Percentiles rank a stretch among this genome's conserved stretches.
These are phyloP conservation scores for Diaporthe eres DNA, from an alignment of 2,329 filamentous ascomycete species.

Conservation along the genomic window DNA sequence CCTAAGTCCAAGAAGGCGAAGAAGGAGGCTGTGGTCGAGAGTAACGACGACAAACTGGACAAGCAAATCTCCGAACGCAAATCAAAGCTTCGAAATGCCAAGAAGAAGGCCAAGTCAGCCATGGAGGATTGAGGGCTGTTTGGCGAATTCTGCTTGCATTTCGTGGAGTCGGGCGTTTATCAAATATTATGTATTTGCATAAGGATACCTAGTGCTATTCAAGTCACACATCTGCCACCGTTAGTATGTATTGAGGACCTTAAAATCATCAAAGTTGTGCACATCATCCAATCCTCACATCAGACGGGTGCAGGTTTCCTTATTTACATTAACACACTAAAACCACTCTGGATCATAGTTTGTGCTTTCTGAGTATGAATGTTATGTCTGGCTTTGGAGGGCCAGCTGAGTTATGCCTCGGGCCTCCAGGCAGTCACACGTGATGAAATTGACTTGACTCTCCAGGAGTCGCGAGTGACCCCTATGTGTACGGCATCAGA, in stretches of 20 bases:
- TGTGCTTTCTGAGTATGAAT: neutral
- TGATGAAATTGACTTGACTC: neutral
- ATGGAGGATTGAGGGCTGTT: slow-evolving; percentile 56
- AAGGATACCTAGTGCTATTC: slow-evolving; percentile 5
- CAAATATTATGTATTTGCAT: slow-evolving; percentile 15
- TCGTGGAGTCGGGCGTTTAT: slow-evolving; percentile 37
- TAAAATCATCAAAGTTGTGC: neutral
- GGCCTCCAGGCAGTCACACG: too few species aligned
- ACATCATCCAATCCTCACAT: neutral
- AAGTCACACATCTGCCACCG: neutral
- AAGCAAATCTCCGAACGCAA: slow-evolving; percentile 73
- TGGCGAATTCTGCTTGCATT: slow-evolving; percentile 42
- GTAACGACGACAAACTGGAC: slow-evolving; percentile 67
- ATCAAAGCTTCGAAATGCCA: slow-evolving; percentile 70
- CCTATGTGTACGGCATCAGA: neutral
- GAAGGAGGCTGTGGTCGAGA: slow-evolving; percentile 51
- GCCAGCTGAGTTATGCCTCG: neutral
- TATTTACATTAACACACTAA: neutral
- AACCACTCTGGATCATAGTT: too few species aligned
- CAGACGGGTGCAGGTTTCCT: neutral
- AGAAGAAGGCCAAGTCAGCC: slow-evolving; percentile 68
- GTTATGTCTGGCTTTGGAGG: neutral
- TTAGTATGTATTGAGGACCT: neutral
- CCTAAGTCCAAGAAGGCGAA: slow-evolving; percentile 47
- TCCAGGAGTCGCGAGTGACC: too few species aligned